Evolutionary conservation across 345 rosid genomes (phyloP), one percentile per base, ranked within the genome.

Genomic region (Rhizophora mangle): DNA sequence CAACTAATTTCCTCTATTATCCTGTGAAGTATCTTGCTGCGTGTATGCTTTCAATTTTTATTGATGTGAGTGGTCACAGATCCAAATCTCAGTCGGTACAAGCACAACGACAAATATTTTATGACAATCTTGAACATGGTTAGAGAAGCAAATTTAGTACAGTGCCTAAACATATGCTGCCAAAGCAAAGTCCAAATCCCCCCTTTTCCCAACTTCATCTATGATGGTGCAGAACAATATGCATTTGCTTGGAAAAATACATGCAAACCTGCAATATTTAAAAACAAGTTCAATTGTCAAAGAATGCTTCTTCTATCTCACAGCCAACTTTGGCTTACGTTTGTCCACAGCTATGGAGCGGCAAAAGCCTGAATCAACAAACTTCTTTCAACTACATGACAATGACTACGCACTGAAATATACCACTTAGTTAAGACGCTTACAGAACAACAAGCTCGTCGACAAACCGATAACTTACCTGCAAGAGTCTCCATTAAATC

Each of bases 121-220:
- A 0, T 34, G 37, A 34, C 37, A 34, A 34, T 34, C 36, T 34
- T 6, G 36, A 34, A 7, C 36, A 34, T 34, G 36, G 8, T 34
- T 34, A 34, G 8, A 34, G 37, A 34, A 34, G 37, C 9, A 7
- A 34, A 34, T 34, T 34, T 34, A 34, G 37, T 8, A 8, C 37
- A 34, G 37, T 34, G 8, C 37, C 37, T 34, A 8, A 34, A 34
- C 95, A 78, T 85, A 94, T 30, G 86, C 86, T 53, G 70, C 74
- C 85, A 89, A 74, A 63, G 93, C 93, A 67, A 91, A 87, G 27
- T 71, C 84, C 87, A 91, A 72, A 65, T 91, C 91, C 65, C 86
- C 76, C 72, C 74, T 88, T 85, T 85, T 91, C 52, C 96, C 98
- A 67, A 91, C 91, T 63, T 86, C 92, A 11, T 55, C 78, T 62